Evolutionary conservation across 129 eudicot species (phyloP).

Genomic region (Flaveria sonorensis): DNA sequence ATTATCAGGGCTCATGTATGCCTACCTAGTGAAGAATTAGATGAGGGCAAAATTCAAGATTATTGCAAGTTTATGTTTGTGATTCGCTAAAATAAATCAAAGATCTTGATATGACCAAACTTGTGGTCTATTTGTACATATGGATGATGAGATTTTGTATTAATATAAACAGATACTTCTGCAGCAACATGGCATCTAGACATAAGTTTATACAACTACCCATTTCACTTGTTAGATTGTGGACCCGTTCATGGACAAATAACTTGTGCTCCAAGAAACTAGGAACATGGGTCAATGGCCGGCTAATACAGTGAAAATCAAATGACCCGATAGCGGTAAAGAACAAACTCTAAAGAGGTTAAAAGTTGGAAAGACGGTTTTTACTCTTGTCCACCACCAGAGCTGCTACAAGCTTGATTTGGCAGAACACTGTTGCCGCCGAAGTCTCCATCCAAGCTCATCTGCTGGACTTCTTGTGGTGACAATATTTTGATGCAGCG

Average conservation of each 20-base stretch:
- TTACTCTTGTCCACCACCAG: constrained; percentile 75
- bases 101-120: neutral
- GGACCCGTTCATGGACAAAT: constrained; percentile 24
- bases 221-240: constrained; percentile 1
- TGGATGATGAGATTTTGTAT: constrained; percentile 28
- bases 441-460: constrained; percentile 95
- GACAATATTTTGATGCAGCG: constrained; percentile 88
- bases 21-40: neutral
- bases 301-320: constrained; percentile 19
- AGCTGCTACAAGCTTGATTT: constrained; percentile 92
- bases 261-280: constrained; percentile 3
- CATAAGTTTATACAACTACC: constrained; percentile 24
- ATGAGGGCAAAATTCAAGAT: neutral
- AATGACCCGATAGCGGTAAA: neutral
- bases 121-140: constrained; percentile 15
- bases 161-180: constrained; percentile 21
- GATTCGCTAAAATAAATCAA: neutral
- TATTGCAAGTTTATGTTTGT: neutral
- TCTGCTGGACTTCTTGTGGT: constrained; percentile 88
- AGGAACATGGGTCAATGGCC: constrained; percentile 15
- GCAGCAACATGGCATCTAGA: constrained; percentile 27
- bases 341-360: constrained; percentile 29
- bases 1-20: too few relatives aligned
- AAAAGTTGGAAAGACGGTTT: constrained; percentile 23
- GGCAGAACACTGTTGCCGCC: constrained; percentile 59